Evolutionary conservation across 1,284 basidiomycete species (phyloP).

Genomic region (Sutorius eximius): DNA sequence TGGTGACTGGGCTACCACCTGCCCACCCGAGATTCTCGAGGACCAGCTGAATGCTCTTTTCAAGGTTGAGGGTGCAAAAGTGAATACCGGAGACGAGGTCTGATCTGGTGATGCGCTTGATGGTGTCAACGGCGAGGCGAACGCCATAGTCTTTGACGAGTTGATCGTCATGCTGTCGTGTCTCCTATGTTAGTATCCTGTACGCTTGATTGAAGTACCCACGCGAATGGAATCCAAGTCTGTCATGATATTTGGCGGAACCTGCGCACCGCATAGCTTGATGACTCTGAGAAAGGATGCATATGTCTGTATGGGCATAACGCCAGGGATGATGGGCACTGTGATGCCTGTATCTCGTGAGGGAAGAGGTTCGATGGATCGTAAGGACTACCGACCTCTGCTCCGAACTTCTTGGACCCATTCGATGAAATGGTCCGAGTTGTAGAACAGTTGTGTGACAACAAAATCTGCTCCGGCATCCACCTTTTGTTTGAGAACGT

Average conservation of each 20-base stretch:
- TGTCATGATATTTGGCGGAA: constrained; percentile 70
- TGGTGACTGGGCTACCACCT: constrained; percentile 39
- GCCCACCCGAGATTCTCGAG: constrained; percentile 80
- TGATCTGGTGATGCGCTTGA: constrained; percentile 49
- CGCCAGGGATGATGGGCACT: constrained; percentile 90
- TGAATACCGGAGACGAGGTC: constrained; percentile 82
- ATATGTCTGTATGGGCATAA: constrained; percentile 99
- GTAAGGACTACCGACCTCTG: constrained; percentile 52
- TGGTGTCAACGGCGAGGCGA: constrained; percentile 74
- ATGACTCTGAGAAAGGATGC: constrained; percentile 89
- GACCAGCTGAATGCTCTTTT: constrained; percentile 92
- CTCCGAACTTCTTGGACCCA: constrained; percentile 77
- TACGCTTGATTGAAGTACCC: constrained; percentile 30
- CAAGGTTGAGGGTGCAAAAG: constrained; percentile 96
- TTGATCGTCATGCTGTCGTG: constrained; percentile 79
- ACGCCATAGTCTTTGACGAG: constrained; percentile 91
- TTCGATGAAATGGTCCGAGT: constrained; percentile 78
- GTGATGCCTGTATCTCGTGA: constrained; percentile 65
- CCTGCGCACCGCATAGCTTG: constrained; percentile 82
- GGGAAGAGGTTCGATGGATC: constrained; percentile 2
- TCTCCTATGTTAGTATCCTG: constrained; percentile 18
- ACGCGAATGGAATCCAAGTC: constrained; percentile 82
- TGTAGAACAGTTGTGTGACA: constrained; percentile 97
- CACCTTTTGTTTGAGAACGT: constrained; percentile 84
- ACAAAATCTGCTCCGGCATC: constrained; percentile 96